Base-by-base conservation (phyloP, 1,284 basidiomycete species). In the Golubevia sp. region DNA sequence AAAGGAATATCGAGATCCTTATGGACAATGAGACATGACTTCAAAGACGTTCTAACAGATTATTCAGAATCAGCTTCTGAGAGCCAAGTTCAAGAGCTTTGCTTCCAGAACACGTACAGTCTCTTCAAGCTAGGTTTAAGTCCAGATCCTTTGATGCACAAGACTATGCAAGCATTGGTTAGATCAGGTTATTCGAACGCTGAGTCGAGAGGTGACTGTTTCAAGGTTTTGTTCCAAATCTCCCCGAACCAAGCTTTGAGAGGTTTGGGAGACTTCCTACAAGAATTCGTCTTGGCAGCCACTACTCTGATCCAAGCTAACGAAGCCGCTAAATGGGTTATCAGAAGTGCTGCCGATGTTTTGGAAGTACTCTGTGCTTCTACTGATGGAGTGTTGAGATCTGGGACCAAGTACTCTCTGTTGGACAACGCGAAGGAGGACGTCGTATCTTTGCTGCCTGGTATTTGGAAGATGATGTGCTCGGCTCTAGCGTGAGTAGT, bases 311-410 rank as follows among this genome's bases (percentile, higher is more conserved):
- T 79, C 15, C 69, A 74, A 21, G 79, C 76, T 44, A 71, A 73
- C 55, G 64, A 73, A 21, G 62, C 73, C 7, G 79, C 80, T 2
- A 71, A 73, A 23, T 76, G 71, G 67, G 71, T 75, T 56, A 69
- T 83, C 13, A 62, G 69, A 50, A 67, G 74, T 26, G 73, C 80
- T 26, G 74, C 76, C 38, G 77, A 83, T 58, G 66, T 82, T 20
- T 62, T 81, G 64, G 73, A 76, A 48, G 76, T 77, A 18, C 68
- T 83, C 21, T 79, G 76, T 54, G 74, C 71, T 49, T 66, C 69
- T 52, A 73, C 71, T 50, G 67, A 80, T 21, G 80, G 80, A 11
- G 58, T 83, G 21, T 60, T 82, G n/a, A 66, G 78, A 1, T 60
- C 71, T 1, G 77, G 76, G 20, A 75, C 77, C 1, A 68, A 71